Conservation (phyloP, 2,329 filamentous ascomycete species). For the Emergomyces pasteurianus region DNA sequence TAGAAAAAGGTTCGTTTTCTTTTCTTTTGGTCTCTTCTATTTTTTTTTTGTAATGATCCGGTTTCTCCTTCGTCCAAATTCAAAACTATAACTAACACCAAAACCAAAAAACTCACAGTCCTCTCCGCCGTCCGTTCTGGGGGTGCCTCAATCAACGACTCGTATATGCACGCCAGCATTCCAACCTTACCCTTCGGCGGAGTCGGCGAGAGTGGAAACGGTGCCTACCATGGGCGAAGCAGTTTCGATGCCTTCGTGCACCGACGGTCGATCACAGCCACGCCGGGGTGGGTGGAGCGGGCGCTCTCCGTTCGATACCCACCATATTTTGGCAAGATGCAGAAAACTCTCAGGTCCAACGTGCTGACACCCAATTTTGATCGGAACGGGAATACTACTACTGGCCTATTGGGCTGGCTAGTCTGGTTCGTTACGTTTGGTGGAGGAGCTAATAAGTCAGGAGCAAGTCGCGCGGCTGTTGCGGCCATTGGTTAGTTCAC, state of each 20-base stretch:
- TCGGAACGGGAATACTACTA: slow-evolving; percentile 38
- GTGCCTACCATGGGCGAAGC: slow-evolving; percentile 66
- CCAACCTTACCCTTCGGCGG: slow-evolving; percentile 69
- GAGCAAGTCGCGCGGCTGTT: slow-evolving; percentile 23
- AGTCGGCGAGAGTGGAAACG: slow-evolving; percentile 65
- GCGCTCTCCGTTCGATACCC: slow-evolving; percentile 48
- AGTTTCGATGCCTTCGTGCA: slow-evolving; percentile 53
- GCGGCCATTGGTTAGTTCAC: slow-evolving; percentile 30
- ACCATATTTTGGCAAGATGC: slow-evolving; percentile 46
- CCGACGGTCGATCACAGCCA: slow-evolving; percentile 45
- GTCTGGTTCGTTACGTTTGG: slow-evolving; percentile 30
- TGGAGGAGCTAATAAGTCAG: slow-evolving; percentile 27
- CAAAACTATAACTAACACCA: not conserved
- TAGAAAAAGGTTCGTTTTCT: slow-evolving; percentile 50
- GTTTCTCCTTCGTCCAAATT: not conserved
- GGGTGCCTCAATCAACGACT: slow-evolving; percentile 46
- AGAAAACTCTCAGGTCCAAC: slow-evolving; percentile 39
- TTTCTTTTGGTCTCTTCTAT: not conserved
- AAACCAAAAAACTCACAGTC: slow-evolving; percentile 31
- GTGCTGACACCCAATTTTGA: slow-evolving; percentile 49
- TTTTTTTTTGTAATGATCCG: not conserved
- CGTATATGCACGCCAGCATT: slow-evolving; percentile 59
- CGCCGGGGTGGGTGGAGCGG: slow-evolving; percentile 49
- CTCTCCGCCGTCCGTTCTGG: slow-evolving; percentile 53
- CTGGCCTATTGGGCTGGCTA: slow-evolving; percentile 24